Evolutionary conservation across 495 filamentous ascomycete species (phyloP), one percentile per base, ranked within the genome.

Genomic region (Aspergillus olivimuriae): DNA sequence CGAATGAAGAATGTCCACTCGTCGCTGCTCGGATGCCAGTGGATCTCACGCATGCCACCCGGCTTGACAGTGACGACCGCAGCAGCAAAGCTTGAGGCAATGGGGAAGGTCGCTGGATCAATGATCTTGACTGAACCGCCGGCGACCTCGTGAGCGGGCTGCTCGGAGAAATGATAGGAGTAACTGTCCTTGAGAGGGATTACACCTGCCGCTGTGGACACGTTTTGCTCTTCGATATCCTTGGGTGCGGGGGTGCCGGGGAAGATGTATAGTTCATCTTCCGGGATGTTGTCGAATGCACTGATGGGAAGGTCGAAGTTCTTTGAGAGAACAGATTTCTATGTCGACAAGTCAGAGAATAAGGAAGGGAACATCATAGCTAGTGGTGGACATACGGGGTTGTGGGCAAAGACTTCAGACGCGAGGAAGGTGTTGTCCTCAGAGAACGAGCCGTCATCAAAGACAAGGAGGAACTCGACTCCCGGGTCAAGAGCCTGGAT

Each of bases 1-100:
- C 73, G 58, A 35, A 88, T 74, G 65, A 89, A 88, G 63, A 83
- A 90, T 1, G 74, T 76, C 84, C 83, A 90, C 52, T 89, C 84
- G 58, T 88, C 84, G 17, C 76, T 78, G 7, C 71, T 74, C 0
- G 82, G 80, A 49, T 88, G 84, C 85, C 86, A 90, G 62, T 90
- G 85, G 32, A 90, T 76, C 56, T 90, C 86, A 2, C 86, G 76
- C 75, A 90, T 76, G 1, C 78, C 82, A 31, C 83, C 83, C 0
- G 84, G 83, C 31, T 80, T 67, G 14, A 90, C 73, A 1, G 76
- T 81, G 0, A 86, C 80, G 0, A 84, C 53, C 0, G 82, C 82
- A 0, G 77, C 76, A 1, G 77, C 75, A 62, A 86, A 81, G 50
- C 71, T 75, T 20, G 41, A 46, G 2, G 76, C 72, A 8, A 83